These are phyloP conservation scores for Myotisia sp. DNA, from an alignment of 2,329 filamentous ascomycete species.

Conservation along the genomic window DNA sequence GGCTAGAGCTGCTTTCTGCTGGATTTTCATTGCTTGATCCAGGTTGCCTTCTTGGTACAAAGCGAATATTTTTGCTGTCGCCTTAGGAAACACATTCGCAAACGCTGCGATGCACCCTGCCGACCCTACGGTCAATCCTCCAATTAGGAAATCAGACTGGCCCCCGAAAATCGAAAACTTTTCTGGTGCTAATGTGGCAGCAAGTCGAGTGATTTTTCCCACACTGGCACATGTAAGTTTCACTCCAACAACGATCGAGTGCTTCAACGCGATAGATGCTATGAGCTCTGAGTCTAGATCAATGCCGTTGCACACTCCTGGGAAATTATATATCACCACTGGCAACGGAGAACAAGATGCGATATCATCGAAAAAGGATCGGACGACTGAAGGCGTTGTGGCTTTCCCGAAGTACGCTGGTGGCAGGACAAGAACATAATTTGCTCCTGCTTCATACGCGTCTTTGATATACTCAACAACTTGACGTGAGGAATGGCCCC, in stretches of 20 bases:
- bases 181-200: slow-evolving; percentile 38
- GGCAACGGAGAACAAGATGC: slow-evolving; percentile 40
- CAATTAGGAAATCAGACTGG: slow-evolving; percentile 56
- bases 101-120: slow-evolving; percentile 45
- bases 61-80: slow-evolving; percentile 44
- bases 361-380: slow-evolving; percentile 46
- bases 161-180: slow-evolving; percentile 57
- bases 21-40: slow-evolving; percentile 46
- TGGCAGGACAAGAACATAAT: slow-evolving; percentile 49
- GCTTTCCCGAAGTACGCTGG: slow-evolving; percentile 52
- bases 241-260: slow-evolving; percentile 45
- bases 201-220: slow-evolving; percentile 45
- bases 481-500: slow-evolving; percentile 51
- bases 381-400: slow-evolving; percentile 43
- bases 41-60: slow-evolving; percentile 46
- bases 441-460: slow-evolving; percentile 45
- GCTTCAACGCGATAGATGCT: slow-evolving; percentile 36
- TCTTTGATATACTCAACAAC: slow-evolving; percentile 46
- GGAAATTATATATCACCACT: slow-evolving; percentile 55
- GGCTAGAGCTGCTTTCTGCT: slow-evolving; percentile 48
- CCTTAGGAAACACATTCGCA: slow-evolving; percentile 43
- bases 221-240: slow-evolving; percentile 52
- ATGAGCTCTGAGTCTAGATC: slow-evolving; percentile 54
- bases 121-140: slow-evolving; percentile 38
- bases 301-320: slow-evolving; percentile 52